Conservation (phyloP, 345 rosid genomes). For the Anastatica hierochuntica region DNA sequence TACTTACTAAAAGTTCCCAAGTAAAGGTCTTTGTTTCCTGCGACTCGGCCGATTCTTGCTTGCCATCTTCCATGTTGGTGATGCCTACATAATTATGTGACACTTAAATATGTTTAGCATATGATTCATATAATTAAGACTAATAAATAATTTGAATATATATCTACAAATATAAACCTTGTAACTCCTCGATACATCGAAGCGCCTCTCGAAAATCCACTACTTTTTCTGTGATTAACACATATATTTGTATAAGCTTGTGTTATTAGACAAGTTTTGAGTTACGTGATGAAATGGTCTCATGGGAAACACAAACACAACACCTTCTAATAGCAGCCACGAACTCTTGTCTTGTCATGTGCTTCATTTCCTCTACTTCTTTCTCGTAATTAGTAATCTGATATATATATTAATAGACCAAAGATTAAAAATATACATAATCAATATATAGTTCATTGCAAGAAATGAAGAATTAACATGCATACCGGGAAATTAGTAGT, state of each 20-base stretch:
- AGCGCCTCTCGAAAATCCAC: conserved; percentile 97
- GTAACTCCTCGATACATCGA: conserved; percentile 99
- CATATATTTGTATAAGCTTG: neutral
- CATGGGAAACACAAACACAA: neutral
- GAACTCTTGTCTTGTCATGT: conserved; percentile 98
- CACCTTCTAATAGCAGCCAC: conserved; percentile 95
- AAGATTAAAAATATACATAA: neutral
- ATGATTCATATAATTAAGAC: neutral
- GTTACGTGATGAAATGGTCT: neutral
- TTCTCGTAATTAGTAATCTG: conserved; percentile 94
- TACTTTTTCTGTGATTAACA: conserved; percentile 64
- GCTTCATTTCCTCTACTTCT: conserved; percentile 95
- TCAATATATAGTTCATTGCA: neutral
- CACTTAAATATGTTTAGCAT: neutral
- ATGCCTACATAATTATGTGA: conserved; percentile 49
- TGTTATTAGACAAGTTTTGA: neutral
- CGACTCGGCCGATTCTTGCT: conserved; percentile 98
- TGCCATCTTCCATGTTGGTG: conserved; percentile 99
- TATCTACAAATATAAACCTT: conserved; percentile 34
- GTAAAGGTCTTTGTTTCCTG: conserved; percentile 98
- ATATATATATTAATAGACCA: conserved; percentile 10
- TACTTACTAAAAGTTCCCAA: conserved; percentile 91
- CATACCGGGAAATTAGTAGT: conserved; percentile 88
- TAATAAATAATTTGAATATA: neutral
- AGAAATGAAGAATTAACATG: neutral